Conservation (phyloP, 192 early-diverging fungal species). For the Coemansia sp. region DNA sequence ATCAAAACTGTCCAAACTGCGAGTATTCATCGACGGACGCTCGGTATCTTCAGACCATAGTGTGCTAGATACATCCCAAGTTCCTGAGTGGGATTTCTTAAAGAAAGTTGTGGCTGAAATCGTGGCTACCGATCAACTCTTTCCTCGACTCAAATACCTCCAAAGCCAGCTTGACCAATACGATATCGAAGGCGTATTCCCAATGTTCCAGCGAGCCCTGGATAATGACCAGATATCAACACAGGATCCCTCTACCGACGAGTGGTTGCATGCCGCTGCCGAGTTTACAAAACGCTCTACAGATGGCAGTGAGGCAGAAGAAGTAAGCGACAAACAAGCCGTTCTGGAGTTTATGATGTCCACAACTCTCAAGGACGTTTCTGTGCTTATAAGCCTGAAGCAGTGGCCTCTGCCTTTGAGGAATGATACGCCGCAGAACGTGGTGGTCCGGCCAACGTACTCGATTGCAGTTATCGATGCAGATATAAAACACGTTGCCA, state of each 20-base stretch:
- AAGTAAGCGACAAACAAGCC: conserved; percentile 42
- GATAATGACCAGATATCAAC: conserved; percentile 21
- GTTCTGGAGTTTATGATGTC: conserved; percentile 70
- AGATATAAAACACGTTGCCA: conserved; percentile 66
- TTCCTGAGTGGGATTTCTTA: conserved; percentile 29
- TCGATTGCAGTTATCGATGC: conserved; percentile 64
- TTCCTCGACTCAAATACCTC: conserved; percentile 47
- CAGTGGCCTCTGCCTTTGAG: conserved; percentile 10
- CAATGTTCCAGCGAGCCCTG: conserved; percentile 25
- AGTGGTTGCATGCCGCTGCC: conserved; percentile 38
- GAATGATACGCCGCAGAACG: neutral
- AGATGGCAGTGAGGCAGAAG: neutral
- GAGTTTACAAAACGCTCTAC: conserved; percentile 10
- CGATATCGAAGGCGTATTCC: conserved; percentile 59
- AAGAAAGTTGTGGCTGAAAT: conserved; percentile 42
- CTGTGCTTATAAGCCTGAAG: conserved; percentile 58
- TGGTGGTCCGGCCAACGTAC: conserved; percentile 37
- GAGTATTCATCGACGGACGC: conserved; percentile 46
- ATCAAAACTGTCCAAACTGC: conserved; percentile 47
- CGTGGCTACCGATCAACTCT: conserved; percentile 47
- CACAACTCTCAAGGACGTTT: conserved; percentile 76
- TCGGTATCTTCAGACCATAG: neutral
- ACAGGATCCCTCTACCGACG: conserved; percentile 15
- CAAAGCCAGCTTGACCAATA: conserved; percentile 59
- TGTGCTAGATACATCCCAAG: neutral